Conservation (phyloP, 1,139 yeast species). For the Debaryomyces robertsiae region DNA sequence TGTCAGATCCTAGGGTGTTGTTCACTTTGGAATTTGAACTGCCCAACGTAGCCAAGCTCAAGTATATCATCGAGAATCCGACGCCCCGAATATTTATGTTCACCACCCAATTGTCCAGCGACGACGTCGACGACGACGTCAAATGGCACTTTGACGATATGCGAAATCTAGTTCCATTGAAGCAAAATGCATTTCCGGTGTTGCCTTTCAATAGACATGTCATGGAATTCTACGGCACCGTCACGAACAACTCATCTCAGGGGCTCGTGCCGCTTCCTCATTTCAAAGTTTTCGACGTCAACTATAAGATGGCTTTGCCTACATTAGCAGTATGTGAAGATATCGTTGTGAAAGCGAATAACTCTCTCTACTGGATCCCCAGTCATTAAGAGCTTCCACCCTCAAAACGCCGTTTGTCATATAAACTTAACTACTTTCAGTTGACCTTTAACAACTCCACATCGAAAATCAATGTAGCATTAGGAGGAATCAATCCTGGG, state of each 20-base stretch:
- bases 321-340: slow-evolving; percentile 46
- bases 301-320: slow-evolving; percentile 66
- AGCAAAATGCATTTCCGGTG: slow-evolving; percentile 48
- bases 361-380: slow-evolving; percentile 22
- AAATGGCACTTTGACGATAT: slow-evolving; percentile 36
- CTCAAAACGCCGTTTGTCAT: not conserved
- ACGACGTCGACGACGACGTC: slow-evolving; percentile 18
- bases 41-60: slow-evolving; percentile 24
- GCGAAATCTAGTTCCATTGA: slow-evolving; percentile 30
- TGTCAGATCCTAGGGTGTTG: slow-evolving; percentile 70
- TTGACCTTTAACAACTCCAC: slow-evolving; percentile 87
- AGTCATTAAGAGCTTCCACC: not conserved
- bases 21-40: slow-evolving; percentile 25
- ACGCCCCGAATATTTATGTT: slow-evolving; percentile 69
- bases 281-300: slow-evolving; percentile 63
- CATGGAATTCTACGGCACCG: slow-evolving; percentile 39
- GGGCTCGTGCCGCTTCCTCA: slow-evolving; percentile 50
- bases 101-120: slow-evolving; percentile 43
- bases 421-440: slow-evolving; percentile 28
- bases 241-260: slow-evolving; percentile 17
- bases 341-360: slow-evolving; percentile 23
- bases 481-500: slow-evolving; percentile 96
- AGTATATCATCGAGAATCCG: slow-evolving; percentile 70
- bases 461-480: slow-evolving; percentile 89
- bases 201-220: slow-evolving; percentile 61